Percentiles rank a stretch among this genome's conserved stretches.
Evolutionary conservation across 2,329 filamentous ascomycete species (phyloP).

Genomic region (Epicoccum nigrum): DNA sequence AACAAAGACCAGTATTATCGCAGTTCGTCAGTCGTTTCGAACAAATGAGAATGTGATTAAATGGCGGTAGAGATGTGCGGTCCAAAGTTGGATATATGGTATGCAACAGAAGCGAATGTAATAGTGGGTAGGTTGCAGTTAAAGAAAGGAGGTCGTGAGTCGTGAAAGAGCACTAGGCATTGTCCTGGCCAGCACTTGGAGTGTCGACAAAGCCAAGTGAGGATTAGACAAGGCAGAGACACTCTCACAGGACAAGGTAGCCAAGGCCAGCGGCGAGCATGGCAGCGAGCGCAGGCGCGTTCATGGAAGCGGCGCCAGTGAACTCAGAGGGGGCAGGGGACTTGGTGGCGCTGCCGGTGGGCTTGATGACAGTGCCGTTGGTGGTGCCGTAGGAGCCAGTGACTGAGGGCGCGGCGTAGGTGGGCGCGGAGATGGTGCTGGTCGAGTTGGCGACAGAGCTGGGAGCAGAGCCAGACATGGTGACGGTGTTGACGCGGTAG

Average conservation of each 20-base stretch:
- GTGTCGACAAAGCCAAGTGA: slow-evolving; percentile 16
- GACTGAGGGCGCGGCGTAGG: slow-evolving; percentile 18
- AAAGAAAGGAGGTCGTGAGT: slow-evolving; percentile 28
- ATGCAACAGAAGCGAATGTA: slow-evolving; percentile 23
- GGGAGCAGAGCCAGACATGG: slow-evolving; percentile 38
- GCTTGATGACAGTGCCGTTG: slow-evolving; percentile 30
- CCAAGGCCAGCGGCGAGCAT: slow-evolving; percentile 40
- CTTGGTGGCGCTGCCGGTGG: slow-evolving; percentile 21
- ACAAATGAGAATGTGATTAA: slow-evolving; percentile 37
- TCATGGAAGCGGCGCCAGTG: slow-evolving; percentile 44
- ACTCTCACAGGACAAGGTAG: slow-evolving; percentile 44
- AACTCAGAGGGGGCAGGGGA: slow-evolving; percentile 29
- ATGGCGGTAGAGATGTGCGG: slow-evolving; percentile 23
- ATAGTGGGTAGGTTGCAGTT: slow-evolving; percentile 18
- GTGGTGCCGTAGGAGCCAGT: slow-evolving; percentile 20
- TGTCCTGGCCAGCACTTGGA: slow-evolving; percentile 17
- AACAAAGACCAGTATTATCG: slow-evolving; percentile 5
- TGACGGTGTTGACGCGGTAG: slow-evolving; percentile 48
- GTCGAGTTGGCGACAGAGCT: slow-evolving; percentile 38
- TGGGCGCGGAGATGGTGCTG: slow-evolving; percentile 36
- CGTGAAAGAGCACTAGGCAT: slow-evolving; percentile 27
- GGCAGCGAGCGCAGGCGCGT: slow-evolving; percentile 40
- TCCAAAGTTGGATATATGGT: slow-evolving; percentile 21
- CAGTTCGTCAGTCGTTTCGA: slow-evolving; percentile 39
- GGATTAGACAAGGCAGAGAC: slow-evolving; percentile 12